Base-by-base conservation (phyloP, 2,329 filamentous ascomycete species). In the Hypoxylon rubiginosum region DNA sequence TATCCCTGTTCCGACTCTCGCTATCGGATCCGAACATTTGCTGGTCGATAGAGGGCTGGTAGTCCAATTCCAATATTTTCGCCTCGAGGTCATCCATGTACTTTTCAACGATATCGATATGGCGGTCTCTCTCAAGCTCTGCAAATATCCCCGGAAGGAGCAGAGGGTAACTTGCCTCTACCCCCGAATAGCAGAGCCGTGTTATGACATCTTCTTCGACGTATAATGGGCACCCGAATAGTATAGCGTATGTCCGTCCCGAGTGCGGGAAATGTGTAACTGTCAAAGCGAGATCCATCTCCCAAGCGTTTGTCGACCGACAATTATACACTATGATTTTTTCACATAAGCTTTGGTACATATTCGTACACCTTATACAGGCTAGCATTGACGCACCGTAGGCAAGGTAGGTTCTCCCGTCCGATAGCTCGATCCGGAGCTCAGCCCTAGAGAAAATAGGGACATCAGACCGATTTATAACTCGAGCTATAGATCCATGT, bases 111-210 rank as follows among this genome's bases (percentile, higher is more conserved):
- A 72, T 51, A 0, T 52, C 11, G 3, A 73, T 51, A 36, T 77
- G 72, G n/a, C 75, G 65, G 1, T 32, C 49, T 5, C 75, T 64
- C 52, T 79, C 76, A 0, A 78, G 58, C 53, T 79, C 77, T 2
- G 71, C 73, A 7, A 79, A 70, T 1, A 79, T 76, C 1, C 74
- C 75, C 0, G 73, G 71, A 5, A 77, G 7, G 0, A 78, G 48
- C 1, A 79, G 46, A 1, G 77, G 77, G 39, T 78, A 71, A 0
- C 53, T 50, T 0, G 62, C 63, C 4, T 70, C 71, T 15, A 34
- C 53, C 0, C 36, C 45, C 5, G 43, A 9, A 2, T 17, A 19
- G 3, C 10, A 39, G 8, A 76, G 28, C 0, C 72, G 62, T 8
- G 41, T 65, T 5, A 72, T 53, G 6, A 76, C 60, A 2, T 69